Conservation (phyloP, 768 basidiomycete genomes). For the Podaxis sp. region DNA sequence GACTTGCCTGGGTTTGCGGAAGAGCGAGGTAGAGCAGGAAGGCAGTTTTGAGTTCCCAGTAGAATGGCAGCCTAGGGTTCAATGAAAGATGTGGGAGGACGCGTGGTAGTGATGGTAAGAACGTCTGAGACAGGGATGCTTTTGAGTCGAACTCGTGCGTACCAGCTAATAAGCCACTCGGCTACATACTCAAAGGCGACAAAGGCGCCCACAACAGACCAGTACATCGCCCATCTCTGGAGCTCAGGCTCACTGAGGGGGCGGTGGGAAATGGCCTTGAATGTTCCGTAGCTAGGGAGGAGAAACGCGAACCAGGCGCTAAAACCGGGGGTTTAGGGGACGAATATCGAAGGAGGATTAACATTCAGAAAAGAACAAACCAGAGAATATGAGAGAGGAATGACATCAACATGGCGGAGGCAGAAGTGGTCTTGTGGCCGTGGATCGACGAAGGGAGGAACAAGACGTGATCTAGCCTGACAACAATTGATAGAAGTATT, state of each 20-base stretch:
- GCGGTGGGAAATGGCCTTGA: slow-evolving; percentile 59
- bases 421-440: slow-evolving; percentile 8
- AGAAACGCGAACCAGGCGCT: slow-evolving; percentile 75
- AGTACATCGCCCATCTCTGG: slow-evolving; percentile 59
- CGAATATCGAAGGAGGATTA: not conserved
- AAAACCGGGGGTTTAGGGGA: slow-evolving; percentile 8
- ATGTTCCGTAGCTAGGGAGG: slow-evolving; percentile 62
- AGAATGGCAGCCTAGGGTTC: slow-evolving; percentile 65
- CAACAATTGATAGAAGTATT: not conserved
- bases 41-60: slow-evolving; percentile 70
- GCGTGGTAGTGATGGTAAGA: slow-evolving; percentile 16
- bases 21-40: slow-evolving; percentile 67
- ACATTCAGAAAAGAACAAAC: slow-evolving; percentile 25
- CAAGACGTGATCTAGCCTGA: not conserved
- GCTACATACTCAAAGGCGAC: slow-evolving; percentile 61
- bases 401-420: slow-evolving; percentile 44
- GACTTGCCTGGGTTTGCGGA: slow-evolving; percentile 63
- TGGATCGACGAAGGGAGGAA: not conserved
- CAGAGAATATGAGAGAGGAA: slow-evolving; percentile 48
- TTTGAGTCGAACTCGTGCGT: slow-evolving; percentile 20
- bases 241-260: slow-evolving; percentile 51
- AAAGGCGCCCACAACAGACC: slow-evolving; percentile 60
- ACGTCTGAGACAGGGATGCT: slow-evolving; percentile 2
- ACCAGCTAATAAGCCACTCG: slow-evolving; percentile 70
- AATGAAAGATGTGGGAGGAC: slow-evolving; percentile 8